Base-by-base conservation (phyloP, 139 green algal genomes). In the Chlorella sp. region DNA sequence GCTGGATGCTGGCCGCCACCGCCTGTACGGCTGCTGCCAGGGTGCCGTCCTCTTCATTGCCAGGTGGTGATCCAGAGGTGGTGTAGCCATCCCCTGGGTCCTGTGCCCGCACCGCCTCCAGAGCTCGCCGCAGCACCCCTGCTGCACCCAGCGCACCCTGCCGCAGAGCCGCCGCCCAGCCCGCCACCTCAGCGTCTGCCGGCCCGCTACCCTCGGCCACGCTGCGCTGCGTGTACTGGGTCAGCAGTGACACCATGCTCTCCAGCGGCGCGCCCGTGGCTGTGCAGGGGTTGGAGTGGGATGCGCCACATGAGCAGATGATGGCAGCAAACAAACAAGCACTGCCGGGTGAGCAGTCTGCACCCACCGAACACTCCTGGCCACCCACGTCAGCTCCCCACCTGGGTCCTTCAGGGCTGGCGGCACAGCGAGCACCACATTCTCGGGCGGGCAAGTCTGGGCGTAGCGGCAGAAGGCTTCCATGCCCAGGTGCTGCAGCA, bases 401-500 rank as follows among this genome's bases (percentile, higher is more conserved):
- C 68, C 74, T 18, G 67, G 47, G 74, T 87, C 39, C 26, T 38
- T 38, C 11, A 51, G 9, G 38, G 13, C 6, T 16, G 68, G 47
- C 1, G 82, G 82, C 32, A 87, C 20, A 0, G 82, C 82, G 0
- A 18, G n/a, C 13, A 34, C 36, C 41, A 87, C 68, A 17, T 44
- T 26, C 15, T 82, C 32, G 0, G 30, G 30, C 3, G 30, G 41
- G 63, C 82, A 75, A 21, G 28, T 57, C 12, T 39, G 44, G 7
- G 71, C 82, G 17, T 87, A 87, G 20, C 47, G 13, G 51, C 32
- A 17, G 34, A 83, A 82, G 23, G 82, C 82, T 34, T 87, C 82
- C 68, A 78, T 38, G 26, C 70, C 82, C 65, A 62, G 34, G 47
- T 81, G 72, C 41, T 74, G 51, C 74, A 62, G 16, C 62, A 79